Base-by-base conservation (phyloP, 768 basidiomycete genomes). In the Nevesoporus exiguus region DNA sequence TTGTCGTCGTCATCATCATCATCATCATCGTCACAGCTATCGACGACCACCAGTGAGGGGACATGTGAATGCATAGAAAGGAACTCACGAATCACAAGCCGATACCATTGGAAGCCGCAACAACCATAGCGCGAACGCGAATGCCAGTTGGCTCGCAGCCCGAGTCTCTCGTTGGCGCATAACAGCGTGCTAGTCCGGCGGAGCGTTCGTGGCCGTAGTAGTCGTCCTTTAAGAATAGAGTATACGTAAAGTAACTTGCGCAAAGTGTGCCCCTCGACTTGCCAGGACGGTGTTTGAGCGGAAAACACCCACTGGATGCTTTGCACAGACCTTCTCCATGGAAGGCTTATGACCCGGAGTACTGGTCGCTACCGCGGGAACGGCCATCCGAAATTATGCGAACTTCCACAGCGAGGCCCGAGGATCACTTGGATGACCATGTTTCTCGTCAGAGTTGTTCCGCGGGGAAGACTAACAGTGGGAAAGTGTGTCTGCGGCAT, bases 51-150 rank as follows among this genome's bases (percentile, higher is more conserved):
- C 47, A 55, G 33, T 9, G 13, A 2, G 30, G 7, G 21, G 14
- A 17, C 14, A 17, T 29, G 31, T 3, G 21, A 27, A 43, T 2
- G n/a, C n/a, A n/a, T 45, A 1, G 34, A 42, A 33, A 46, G 22
- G 40, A 9, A 17, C 63, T 37, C 24, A 64, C 63, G 17, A 1
- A 17, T 46, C 30, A 34, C 63, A 66, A 25, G 64, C 58, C 36
- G 45, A 54, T 9, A 33, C 53, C 22, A 21, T 21, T 19, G 61
- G 58, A 45, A 66, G 39, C 21, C 17, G 44, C 8, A 41, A 51
- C 5, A 29, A 17, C 48, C 48, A 55, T 3, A 43, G 25, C 10
- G 53, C 30, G 21, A 49, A 17, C 24, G 42, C 27, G 27, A 55
- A 36, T n/a, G 17, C 40, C 22, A 54, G 30, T 34, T 14, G 49